These are phyloP conservation scores for Penicillium aurantiogriseum DNA, from an alignment of 2,329 filamentous ascomycete species.

Conservation along the genomic window DNA sequence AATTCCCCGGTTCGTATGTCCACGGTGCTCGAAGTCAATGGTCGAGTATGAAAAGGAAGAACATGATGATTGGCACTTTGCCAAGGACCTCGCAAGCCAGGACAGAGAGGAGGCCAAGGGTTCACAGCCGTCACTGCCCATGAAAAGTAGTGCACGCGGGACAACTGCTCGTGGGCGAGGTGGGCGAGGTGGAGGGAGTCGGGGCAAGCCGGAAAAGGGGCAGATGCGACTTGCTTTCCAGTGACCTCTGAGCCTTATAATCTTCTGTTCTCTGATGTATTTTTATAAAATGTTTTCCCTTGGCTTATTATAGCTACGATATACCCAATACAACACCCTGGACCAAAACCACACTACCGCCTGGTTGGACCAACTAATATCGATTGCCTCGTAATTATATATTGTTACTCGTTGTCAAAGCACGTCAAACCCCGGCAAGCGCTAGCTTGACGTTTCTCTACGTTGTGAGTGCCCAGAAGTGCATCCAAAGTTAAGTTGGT, in stretches of 20 bases:
- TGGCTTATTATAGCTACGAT: not conserved
- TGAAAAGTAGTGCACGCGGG: conserved; percentile 15
- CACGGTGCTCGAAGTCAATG: conserved; percentile 64
- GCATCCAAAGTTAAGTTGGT: not conserved
- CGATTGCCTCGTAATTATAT: not conserved
- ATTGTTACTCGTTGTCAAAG: not conserved
- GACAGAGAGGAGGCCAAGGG: conserved; percentile 46
- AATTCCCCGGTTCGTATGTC: conserved; percentile 52
- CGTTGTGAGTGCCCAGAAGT: not conserved
- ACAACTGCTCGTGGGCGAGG: conserved; percentile 25
- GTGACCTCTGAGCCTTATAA: conserved; percentile 9
- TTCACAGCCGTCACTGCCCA: conserved; percentile 15
- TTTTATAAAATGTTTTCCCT: not conserved
- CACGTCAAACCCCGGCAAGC: too few species aligned
- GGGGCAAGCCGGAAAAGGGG: conserved; percentile 36
- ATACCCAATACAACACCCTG: conserved; percentile 1
- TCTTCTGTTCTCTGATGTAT: not conserved
- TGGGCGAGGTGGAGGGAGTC: conserved; percentile 24
- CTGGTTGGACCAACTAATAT: not conserved
- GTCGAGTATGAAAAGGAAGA: conserved; percentile 62
- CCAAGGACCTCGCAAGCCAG: conserved; percentile 74
- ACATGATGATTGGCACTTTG: conserved; percentile 93
- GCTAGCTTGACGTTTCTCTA: not conserved
- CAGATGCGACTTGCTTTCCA: conserved; percentile 39
- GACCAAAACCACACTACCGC: not conserved